phyloP scores from a whole-genome alignment of 2,329 filamentous ascomycete species.

The Fusarium sp. region DNA sequence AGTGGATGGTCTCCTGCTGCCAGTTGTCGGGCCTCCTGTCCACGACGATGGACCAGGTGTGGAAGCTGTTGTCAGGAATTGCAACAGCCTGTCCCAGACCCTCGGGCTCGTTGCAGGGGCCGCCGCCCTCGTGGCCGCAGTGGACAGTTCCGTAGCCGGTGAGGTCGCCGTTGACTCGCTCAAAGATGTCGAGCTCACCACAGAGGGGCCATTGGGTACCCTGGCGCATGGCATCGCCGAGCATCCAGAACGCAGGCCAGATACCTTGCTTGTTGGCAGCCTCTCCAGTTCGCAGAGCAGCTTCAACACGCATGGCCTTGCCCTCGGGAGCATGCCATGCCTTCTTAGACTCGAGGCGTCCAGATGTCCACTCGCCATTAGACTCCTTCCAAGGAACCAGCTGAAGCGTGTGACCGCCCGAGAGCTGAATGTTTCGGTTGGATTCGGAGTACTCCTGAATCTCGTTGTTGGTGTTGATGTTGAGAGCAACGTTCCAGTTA shows the following conservation, averaged over 20 bases:
- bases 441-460: constrained; percentile 56
- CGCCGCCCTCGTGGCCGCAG: constrained; percentile 55
- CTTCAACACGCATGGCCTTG: constrained; percentile 54
- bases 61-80: constrained; percentile 58
- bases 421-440: constrained; percentile 58
- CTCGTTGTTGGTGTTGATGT: constrained; percentile 59
- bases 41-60: constrained; percentile 57
- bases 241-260: constrained; percentile 63
- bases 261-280: constrained; percentile 55
- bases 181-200: constrained; percentile 61
- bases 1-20: constrained; percentile 58
- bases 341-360: constrained; percentile 57
- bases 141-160: constrained; percentile 59
- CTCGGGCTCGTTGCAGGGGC: constrained; percentile 57
- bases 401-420: constrained; percentile 60
- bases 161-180: constrained; percentile 57
- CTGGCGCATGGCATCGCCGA: constrained; percentile 56
- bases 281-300: constrained; percentile 55
- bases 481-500: constrained; percentile 56
- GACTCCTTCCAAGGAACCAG: constrained; percentile 56
- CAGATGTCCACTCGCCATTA: constrained; percentile 57
- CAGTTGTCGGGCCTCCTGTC: constrained; percentile 56
- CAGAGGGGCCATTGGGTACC: constrained; percentile 58
- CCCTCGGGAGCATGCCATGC: constrained; percentile 55
- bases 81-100: constrained; percentile 50